phyloP scores from a whole-genome alignment of 129 eudicot species.

The Deinandra increscens region DNA sequence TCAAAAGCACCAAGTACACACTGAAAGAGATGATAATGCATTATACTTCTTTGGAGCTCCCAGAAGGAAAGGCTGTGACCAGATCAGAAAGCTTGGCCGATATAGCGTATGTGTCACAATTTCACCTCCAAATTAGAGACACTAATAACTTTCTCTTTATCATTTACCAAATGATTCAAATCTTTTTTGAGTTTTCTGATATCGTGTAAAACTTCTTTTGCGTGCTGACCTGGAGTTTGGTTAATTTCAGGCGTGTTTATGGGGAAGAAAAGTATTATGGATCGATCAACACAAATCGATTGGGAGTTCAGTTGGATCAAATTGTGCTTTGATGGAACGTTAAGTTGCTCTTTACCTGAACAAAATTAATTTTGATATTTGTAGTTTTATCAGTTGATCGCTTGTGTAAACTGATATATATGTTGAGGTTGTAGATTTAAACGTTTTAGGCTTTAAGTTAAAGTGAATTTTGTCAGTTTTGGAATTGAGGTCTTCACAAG shows the following conservation, averaged over 20 bases:
- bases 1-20: slow-evolving; percentile 76
- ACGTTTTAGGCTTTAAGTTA: background rate
- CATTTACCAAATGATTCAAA: background rate
- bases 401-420: background rate
- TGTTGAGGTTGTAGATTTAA: background rate
- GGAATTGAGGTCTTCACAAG: background rate
- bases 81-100: slow-evolving; percentile 73
- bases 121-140: background rate
- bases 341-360: slow-evolving; percentile 1
- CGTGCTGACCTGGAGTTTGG: slow-evolving; percentile 12
- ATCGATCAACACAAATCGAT: slow-evolving; percentile 35
- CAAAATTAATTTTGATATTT: background rate
- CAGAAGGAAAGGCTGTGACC: slow-evolving; percentile 81
- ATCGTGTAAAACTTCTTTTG: background rate
- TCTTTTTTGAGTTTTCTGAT: background rate
- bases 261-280: slow-evolving; percentile 66
- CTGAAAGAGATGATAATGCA: slow-evolving; percentile 85
- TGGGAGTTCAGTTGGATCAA: slow-evolving; percentile 39
- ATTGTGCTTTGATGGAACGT: slow-evolving; percentile 7
- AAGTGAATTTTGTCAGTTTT: background rate
- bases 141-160: background rate
- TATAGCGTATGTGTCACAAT: slow-evolving; percentile 67
- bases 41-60: slow-evolving; percentile 73
- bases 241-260: slow-evolving; percentile 55
- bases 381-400: background rate